These are phyloP conservation scores for Hydnomerulius pinastri DNA, from an alignment of 768 basidiomycete genomes.

Conservation along the genomic window DNA sequence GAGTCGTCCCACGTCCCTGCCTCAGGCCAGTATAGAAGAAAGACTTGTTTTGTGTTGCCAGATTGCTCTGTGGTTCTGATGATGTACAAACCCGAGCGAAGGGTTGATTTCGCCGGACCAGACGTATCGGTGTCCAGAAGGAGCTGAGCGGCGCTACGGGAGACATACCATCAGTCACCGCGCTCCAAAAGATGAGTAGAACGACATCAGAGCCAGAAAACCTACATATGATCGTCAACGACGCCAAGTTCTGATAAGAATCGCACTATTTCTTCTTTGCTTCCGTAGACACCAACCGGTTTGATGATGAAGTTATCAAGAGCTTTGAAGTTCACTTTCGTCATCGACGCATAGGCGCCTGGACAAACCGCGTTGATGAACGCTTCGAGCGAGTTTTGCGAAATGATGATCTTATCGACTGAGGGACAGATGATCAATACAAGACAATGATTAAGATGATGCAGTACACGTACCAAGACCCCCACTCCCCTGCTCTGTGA, in stretches of 20 bases:
- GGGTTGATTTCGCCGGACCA: slow-evolving; percentile 17
- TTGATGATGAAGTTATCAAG: slow-evolving; percentile 49
- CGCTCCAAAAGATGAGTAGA: slow-evolving; percentile 10
- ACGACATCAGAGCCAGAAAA: slow-evolving; percentile 28
- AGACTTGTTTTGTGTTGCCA: slow-evolving; percentile 31
- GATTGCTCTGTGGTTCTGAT: slow-evolving; percentile 19
- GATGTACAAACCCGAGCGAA: slow-evolving; percentile 53
- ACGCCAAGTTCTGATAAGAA: slow-evolving; percentile 41
- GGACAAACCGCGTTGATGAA: slow-evolving; percentile 52
- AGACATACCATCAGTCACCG: background rate
- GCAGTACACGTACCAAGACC: slow-evolving; percentile 45
- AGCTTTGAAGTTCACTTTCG: slow-evolving; percentile 55
- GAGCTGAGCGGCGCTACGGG: slow-evolving; percentile 8
- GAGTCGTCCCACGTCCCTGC: slow-evolving; percentile 58
- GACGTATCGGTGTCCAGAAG: background rate
- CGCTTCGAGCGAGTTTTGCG: slow-evolving; percentile 46
- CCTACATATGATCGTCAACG: slow-evolving; percentile 45
- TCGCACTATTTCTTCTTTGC: slow-evolving; percentile 48
- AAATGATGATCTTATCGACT: slow-evolving; percentile 69
- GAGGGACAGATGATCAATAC: background rate
- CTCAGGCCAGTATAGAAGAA: slow-evolving; percentile 65
- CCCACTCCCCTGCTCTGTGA: slow-evolving; percentile 50
- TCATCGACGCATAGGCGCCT: slow-evolving; percentile 54
- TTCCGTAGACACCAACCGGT: slow-evolving; percentile 61
- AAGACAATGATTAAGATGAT: background rate